Conservation (phyloP, 495 filamentous ascomycete genomes). For the Penicillium fimorum region DNA sequence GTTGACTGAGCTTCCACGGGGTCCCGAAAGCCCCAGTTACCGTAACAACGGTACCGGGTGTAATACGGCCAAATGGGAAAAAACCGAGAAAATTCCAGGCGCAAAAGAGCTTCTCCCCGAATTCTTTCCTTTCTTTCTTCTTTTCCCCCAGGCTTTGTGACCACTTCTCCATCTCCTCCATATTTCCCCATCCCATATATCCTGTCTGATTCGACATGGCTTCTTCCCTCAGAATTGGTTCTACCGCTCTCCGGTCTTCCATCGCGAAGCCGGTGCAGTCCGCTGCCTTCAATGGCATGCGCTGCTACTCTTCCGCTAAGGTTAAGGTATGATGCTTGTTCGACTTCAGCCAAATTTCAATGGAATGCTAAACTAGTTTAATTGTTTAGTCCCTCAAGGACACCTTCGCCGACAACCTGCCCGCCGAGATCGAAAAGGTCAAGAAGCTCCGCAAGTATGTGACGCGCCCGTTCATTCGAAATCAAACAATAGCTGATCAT, state of each 20-base stretch:
- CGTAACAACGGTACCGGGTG: slow-evolving; percentile 34
- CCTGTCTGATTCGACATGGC: slow-evolving; percentile 61
- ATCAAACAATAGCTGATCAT: slow-evolving; percentile 19
- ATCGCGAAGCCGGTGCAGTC: slow-evolving; percentile 61
- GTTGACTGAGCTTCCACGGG: slow-evolving; percentile 14
- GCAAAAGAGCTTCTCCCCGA: slow-evolving; percentile 23
- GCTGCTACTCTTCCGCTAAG: slow-evolving; percentile 86
- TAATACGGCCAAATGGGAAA: slow-evolving; percentile 43
- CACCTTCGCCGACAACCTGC: slow-evolving; percentile 92
- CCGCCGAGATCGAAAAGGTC: slow-evolving; percentile 96
- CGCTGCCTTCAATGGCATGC: slow-evolving; percentile 74
- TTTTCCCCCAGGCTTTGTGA: slow-evolving; percentile 14
- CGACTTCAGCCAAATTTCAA: slow-evolving; percentile 13
- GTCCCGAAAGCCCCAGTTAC: slow-evolving; percentile 24
- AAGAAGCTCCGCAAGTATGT: slow-evolving; percentile 93
- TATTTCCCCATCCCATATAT: slow-evolving; percentile 30
- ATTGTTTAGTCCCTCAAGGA: slow-evolving; percentile 84
- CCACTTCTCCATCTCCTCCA: slow-evolving; percentile 24
- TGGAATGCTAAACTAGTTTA: slow-evolving; percentile 22
- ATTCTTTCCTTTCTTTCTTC: slow-evolving; percentile 23
- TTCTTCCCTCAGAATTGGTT: slow-evolving; percentile 72
- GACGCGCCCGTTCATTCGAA: slow-evolving; percentile 7
- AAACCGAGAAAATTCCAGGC: slow-evolving; percentile 28
- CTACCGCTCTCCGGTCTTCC: slow-evolving; percentile 69
- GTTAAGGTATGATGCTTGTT: slow-evolving; percentile 61